phyloP scores from a whole-genome alignment of 805 yeast genomes.

The Yamadazyma nakazawae region DNA sequence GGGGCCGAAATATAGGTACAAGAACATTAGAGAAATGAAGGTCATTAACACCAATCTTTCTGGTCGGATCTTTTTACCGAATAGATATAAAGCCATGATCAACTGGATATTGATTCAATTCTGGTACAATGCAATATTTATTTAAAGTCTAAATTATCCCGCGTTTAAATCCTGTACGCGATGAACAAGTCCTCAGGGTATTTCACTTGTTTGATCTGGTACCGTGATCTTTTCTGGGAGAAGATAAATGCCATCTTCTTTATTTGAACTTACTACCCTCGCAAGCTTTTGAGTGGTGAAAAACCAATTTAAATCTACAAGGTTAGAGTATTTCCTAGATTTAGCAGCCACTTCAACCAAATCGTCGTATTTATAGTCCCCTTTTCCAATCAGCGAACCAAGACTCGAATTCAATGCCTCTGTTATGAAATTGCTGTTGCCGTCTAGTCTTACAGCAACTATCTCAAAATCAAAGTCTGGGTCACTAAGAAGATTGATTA shows the following conservation, averaged over 20 bases:
- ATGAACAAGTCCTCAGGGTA: not conserved
- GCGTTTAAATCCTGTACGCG: not conserved
- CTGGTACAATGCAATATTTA: not conserved
- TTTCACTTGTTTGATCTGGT: not conserved
- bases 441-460: constrained; percentile 8
- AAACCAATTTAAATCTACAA: not conserved
- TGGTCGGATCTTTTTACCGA: constrained; percentile 1
- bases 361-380: constrained; percentile 5
- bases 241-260: constrained; percentile 2
- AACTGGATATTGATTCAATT: not conserved
- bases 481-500: constrained; percentile 14
- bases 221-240: not conserved
- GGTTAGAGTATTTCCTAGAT: not conserved
- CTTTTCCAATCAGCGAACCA: not conserved
- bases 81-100: constrained; percentile 1
- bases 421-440: constrained; percentile 1
- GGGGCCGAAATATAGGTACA: not conserved
- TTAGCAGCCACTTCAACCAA: constrained; percentile 2
- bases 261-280: not conserved
- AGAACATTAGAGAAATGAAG: not conserved
- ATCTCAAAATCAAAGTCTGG: constrained; percentile 9
- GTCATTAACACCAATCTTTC: not conserved
- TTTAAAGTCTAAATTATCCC: not conserved
- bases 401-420: constrained; percentile 1
- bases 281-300: constrained; percentile 4